Base-by-base conservation (phyloP, 257 asterid genomes). In the Solanum etuberosum region DNA sequence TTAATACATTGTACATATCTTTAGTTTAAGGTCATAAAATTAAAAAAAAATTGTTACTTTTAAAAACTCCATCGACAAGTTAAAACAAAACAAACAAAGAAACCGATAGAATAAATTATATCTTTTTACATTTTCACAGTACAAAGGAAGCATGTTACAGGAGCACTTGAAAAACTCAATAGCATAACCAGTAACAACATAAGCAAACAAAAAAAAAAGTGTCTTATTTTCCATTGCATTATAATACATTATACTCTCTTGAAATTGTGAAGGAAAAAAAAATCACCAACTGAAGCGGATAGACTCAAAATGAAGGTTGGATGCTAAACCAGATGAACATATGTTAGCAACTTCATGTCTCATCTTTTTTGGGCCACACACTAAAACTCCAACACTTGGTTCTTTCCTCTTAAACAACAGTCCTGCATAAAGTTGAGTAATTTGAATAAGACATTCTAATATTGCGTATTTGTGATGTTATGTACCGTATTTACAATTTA, bases 271-370 rank as follows among this genome's bases (percentile, higher is more conserved):
- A 7, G 21, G 2, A 27, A n/a, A 27, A n/a, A 15, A 51, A 46
- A 29, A 68, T 96, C 95, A 96, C 98, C 98, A 95, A 84, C 93
- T 93, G 90, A 96, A 96, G 90, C 98, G 94, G 87, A 96, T 92
- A 88, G 95, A 93, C 77, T 94, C 98, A 73, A 96, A 96, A 88
- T 96, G 95, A 54, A 96, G 94, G 71, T 96, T 95, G 6, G 86
- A 88, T 7, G 94, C 95, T 92, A 92, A 90, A 14, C 95, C 93
- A 29, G 98, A 95, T 12, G 98, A 92, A 43, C 98, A 94, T 80
- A 93, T 92, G 2, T 87, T 93, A 2, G 99, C 98, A 13, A 94
- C 98, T 42, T 96, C 98, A 31, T 93, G 97, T 65, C 98, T 86
- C 96, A 96, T 54, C 83, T 90, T 89, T 94, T 93, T 93, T 10